Base-by-base conservation (phyloP, 2,329 filamentous ascomycete species). In the Fusarium coicis region DNA sequence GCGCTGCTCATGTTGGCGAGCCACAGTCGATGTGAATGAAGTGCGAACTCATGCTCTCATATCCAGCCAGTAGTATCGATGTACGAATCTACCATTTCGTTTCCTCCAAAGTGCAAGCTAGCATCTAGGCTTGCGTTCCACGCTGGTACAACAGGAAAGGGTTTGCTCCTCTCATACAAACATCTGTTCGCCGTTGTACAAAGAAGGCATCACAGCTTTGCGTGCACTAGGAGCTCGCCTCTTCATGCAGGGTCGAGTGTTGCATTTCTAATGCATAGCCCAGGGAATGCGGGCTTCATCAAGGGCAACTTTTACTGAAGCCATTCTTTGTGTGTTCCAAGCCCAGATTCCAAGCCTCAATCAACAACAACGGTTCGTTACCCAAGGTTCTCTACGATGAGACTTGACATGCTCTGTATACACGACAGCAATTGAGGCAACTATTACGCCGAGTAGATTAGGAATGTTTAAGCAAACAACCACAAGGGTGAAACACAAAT, bases 401-500 rank as follows among this genome's bases (percentile, higher is more conserved):
- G 18, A 42, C 37, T 36, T 39, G 11, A 28, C 64, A 11, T 36
- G 21, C 44, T 47, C 28, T 30, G 44, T n/a, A 15, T 21, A 37
- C 21, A 30, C 14, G 23, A 7, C 16, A n/a, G 28, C 16, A 47
- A 42, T 37, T 37, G 34, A 40, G 34, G 37, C 32, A 70, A 55
- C 19, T 42, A 57, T 54, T 54, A 37, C 44, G 47, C 61, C 21
- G 21, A 55, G 34, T 26, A 26, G 18, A 53, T 39, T 18, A 46
- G 61, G 61, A 70, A 70, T 70, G 66, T 36, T 70, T 60, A 26
- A 28, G 47, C 19, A 66, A 39, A 55, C 32, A 30, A 44, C 36
- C 66, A 60, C 47, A 28, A 49, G 23, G 53, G 53, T 46, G 47
- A 55, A 60, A 70, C 67, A 50, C 26, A 23, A 37, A 63, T 49